phyloP scores from a whole-genome alignment of 495 filamentous ascomycete genomes.

The Achaetomiella virescens region DNA sequence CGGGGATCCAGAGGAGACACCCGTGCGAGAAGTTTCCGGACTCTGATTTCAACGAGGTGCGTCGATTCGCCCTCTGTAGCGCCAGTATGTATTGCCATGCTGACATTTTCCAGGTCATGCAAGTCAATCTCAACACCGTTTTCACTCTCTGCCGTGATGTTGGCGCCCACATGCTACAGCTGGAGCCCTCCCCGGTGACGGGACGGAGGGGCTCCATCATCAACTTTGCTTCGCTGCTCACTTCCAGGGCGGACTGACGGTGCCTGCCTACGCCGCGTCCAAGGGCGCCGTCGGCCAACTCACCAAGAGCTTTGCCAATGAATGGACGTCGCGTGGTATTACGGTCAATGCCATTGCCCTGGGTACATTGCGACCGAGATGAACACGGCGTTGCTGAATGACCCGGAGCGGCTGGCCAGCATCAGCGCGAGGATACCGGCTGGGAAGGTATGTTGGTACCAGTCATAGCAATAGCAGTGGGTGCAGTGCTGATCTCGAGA shows the following conservation, averaged over 20 bases:
- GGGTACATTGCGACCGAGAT: conserved; percentile 87
- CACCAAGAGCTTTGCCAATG: conserved; percentile 82
- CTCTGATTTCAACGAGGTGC: conserved; percentile 72
- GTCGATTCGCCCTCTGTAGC: not conserved
- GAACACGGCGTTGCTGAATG: conserved; percentile 76
- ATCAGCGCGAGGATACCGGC: conserved; percentile 82
- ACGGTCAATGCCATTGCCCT: conserved; percentile 75
- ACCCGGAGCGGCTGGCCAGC: conserved; percentile 58
- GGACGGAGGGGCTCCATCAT: conserved; percentile 70
- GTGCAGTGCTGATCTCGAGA: too few species aligned
- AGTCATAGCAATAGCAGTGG: too few species aligned
- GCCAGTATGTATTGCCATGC: too few species aligned
- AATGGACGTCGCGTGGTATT: conserved; percentile 74
- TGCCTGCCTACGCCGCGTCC: conserved; percentile 83
- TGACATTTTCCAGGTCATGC: conserved; percentile 55
- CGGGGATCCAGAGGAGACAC: conserved; percentile 78
- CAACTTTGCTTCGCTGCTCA: conserved; percentile 78
- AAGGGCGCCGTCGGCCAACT: conserved; percentile 84
- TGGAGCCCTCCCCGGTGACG: conserved; percentile 43
- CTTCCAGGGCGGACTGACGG: conserved; percentile 90
- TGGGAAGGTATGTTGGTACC: conserved; percentile 48
- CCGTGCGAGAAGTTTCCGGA: conserved; percentile 72
- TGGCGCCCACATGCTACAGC: conserved; percentile 73
- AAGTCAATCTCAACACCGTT: conserved; percentile 77
- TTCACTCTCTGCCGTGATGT: conserved; percentile 81